Conservation (phyloP, 139 green algal genomes). For the Chlorella sorokiniana region DNA sequence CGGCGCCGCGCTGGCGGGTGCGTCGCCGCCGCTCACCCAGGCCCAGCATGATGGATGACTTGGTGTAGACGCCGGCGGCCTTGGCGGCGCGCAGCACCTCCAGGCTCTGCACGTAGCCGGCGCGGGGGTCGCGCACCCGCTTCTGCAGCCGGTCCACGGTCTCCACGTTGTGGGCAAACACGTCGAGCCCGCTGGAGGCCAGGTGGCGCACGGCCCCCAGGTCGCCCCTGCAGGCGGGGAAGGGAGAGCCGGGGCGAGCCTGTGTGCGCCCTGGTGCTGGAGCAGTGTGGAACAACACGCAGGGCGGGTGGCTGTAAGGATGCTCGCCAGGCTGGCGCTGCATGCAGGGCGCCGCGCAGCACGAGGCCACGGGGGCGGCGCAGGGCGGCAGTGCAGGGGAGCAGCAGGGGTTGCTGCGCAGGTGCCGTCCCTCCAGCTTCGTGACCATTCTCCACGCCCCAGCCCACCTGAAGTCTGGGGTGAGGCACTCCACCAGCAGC, state of each 20-base stretch:
- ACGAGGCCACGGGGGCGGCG: too few species aligned
- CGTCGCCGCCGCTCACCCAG: slow-evolving; percentile 61
- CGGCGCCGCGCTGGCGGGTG: too few species aligned
- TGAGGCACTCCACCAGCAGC: slow-evolving; percentile 93
- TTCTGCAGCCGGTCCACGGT: slow-evolving; percentile 89
- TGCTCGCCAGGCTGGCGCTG: too few species aligned
- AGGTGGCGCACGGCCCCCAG: slow-evolving; percentile 71
- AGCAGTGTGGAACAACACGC: not conserved
- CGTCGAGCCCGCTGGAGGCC: slow-evolving; percentile 87
- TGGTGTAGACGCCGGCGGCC: slow-evolving; percentile 82
- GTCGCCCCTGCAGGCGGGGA: slow-evolving; percentile 61
- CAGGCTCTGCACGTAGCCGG: slow-evolving; percentile 84
- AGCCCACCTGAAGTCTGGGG: slow-evolving; percentile 82
- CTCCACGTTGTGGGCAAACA: slow-evolving; percentile 99
- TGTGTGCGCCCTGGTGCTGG: not conserved
- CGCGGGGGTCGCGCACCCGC: slow-evolving; percentile 85
- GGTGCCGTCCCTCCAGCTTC: not conserved
- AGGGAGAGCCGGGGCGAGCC: not conserved
- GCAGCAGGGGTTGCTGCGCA: not conserved
- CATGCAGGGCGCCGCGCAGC: too few species aligned
- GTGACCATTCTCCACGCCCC: not conserved
- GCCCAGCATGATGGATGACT: slow-evolving; percentile 96
- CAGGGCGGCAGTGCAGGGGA: too few species aligned
- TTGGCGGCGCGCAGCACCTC: slow-evolving; percentile 91
- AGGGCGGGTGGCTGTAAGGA: not conserved